These are phyloP conservation scores for Globisporangium megalacanthum DNA, from an alignment of 352 stramenopile species.

Conservation along the genomic window DNA sequence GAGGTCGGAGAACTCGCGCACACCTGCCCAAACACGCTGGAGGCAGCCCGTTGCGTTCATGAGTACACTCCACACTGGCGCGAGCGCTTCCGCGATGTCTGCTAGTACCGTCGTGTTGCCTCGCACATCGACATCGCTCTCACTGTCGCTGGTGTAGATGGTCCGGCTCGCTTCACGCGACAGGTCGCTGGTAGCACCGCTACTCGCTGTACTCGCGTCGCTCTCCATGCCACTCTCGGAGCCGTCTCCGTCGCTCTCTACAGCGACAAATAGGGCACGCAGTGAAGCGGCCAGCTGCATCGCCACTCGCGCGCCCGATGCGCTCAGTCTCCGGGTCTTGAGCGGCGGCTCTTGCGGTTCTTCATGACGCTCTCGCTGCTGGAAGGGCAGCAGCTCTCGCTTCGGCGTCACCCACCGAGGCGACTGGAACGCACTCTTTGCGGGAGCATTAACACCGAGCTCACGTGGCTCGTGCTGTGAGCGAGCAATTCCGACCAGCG, in stretches of 20 bases:
- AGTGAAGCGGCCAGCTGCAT: constrained; percentile 1
- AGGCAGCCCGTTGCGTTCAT: constrained; percentile 9
- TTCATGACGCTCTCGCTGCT: neutral
- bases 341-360: constrained; percentile 9
- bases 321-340: constrained; percentile 9
- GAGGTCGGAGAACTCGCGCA: constrained; percentile 3
- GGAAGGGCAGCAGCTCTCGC: constrained; percentile 2
- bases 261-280: constrained; percentile 3
- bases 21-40: constrained; percentile 2
- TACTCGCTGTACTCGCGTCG: neutral
- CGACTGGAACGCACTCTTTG: neutral
- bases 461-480: neutral
- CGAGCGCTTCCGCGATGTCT: constrained; percentile 11
- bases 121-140: neutral
- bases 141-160: neutral
- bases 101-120: constrained; percentile 10
- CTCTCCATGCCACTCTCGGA: neutral
- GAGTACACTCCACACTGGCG: constrained; percentile 8
- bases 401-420: constrained; percentile 9
- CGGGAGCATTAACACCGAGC: neutral
- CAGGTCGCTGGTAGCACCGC: too few relatives aligned
- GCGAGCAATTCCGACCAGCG: neutral
- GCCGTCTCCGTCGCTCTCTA: neutral
- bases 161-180: too few relatives aligned
- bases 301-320: constrained; percentile 2